phyloP scores from a whole-genome alignment of 2,329 filamentous ascomycete genomes.

The Eurotiales sp. region DNA sequence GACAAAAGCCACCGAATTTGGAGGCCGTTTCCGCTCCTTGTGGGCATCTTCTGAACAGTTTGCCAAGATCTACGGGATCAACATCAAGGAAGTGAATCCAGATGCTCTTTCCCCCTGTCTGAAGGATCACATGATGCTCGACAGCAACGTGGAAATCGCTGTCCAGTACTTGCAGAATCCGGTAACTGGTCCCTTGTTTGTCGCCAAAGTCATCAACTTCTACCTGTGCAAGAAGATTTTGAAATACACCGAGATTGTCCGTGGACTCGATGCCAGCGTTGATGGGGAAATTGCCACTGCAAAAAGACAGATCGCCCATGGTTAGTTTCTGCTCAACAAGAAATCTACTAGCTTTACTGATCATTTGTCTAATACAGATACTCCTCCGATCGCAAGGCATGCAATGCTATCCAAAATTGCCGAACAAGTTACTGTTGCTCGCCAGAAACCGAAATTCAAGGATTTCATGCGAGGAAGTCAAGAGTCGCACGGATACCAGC shows the following conservation, averaged over 20 bases:
- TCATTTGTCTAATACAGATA: constrained; percentile 16
- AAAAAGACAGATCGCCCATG: constrained; percentile 17
- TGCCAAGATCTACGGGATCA: not conserved
- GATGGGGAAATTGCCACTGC: constrained; percentile 23
- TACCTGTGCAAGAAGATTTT: constrained; percentile 23
- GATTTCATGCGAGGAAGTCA: constrained; percentile 21
- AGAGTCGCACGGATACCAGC: constrained; percentile 16
- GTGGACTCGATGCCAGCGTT: constrained; percentile 21
- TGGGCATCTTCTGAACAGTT: constrained; percentile 19
- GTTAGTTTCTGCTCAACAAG: constrained; percentile 20
- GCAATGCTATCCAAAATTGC: constrained; percentile 19
- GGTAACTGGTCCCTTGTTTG: constrained; percentile 20
- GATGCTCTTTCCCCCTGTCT: not conserved
- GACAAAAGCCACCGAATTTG: not conserved
- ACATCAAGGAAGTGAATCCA: not conserved
- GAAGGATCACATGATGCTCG: constrained; percentile 20
- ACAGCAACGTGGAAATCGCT: constrained; percentile 16
- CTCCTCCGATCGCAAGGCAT: constrained; percentile 19
- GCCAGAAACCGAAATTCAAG: constrained; percentile 21
- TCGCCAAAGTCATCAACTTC: constrained; percentile 28
- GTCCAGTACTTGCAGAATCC: constrained; percentile 22
- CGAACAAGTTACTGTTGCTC: constrained; percentile 19
- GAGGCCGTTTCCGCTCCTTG: constrained; percentile 14
- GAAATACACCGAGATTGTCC: constrained; percentile 20
- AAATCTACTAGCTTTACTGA: too few relatives aligned